Base-by-base conservation (phyloP, 352 stramenopile species). In the Pythium myriotylum region DNA sequence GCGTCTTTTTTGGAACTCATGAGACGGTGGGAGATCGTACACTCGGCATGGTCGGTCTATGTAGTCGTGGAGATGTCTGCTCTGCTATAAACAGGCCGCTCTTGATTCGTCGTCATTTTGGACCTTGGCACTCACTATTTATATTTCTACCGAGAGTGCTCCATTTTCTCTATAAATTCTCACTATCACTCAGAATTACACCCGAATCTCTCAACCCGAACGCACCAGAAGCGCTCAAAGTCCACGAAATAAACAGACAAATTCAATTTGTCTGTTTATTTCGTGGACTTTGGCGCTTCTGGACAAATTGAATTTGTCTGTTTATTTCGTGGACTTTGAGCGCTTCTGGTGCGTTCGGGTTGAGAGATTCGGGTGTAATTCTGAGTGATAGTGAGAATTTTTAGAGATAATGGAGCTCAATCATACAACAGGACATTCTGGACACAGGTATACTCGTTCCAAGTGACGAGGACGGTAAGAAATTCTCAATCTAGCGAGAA, bases 81-180 rank as follows among this genome's bases (percentile, higher is more conserved):
- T n/a, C n/a, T n/a, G n/a, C n/a, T n/a, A n/a, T n/a, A n/a, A n/a
- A n/a, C n/a, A n/a, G n/a, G n/a, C n/a, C n/a, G n/a, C n/a, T n/a
- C n/a, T n/a, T n/a, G n/a, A n/a, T n/a, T n/a, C n/a, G n/a, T n/a
- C n/a, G n/a, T n/a, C n/a, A n/a, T n/a, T n/a, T n/a, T n/a, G n/a
- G n/a, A n/a, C n/a, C n/a, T n/a, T n/a, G n/a, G n/a, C n/a, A n/a
- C n/a, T n/a, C n/a, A n/a, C n/a, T n/a, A n/a, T n/a, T n/a, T n/a
- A n/a, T n/a, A n/a, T n/a, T n/a, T n/a, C n/a, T n/a, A n/a, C n/a
- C n/a, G n/a, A n/a, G n/a, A n/a, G n/a, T n/a, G 51, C 51, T 59
- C 33, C 51, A 59, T 59, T 59, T 33, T 59, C 51, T 59, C 35
- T 49, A 59, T 17, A 23, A 59, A 59, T 59, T 33, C 51, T 59